Evolutionary conservation across 2,329 filamentous ascomycete species (phyloP).

Genomic region (Conoideocrella luteorostrata): DNA sequence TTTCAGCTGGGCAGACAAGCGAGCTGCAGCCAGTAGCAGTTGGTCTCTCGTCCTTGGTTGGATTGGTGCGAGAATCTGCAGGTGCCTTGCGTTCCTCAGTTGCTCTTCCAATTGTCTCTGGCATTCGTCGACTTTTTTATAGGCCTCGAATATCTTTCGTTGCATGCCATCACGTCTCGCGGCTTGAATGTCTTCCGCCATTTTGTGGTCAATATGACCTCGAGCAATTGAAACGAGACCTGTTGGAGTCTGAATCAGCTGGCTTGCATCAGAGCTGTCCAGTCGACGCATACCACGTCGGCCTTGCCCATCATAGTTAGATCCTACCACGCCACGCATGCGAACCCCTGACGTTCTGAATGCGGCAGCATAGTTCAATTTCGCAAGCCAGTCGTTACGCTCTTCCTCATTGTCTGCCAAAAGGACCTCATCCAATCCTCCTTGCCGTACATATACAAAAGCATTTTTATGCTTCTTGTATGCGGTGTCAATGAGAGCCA

Average conservation of each 20-base stretch:
- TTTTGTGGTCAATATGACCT: slow-evolving; percentile 69
- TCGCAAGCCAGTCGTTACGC: slow-evolving; percentile 93
- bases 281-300: slow-evolving; percentile 66
- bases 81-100: slow-evolving; percentile 81
- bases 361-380: slow-evolving; percentile 92
- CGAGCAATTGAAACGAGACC: slow-evolving; percentile 69
- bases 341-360: slow-evolving; percentile 88
- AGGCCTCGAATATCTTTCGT: slow-evolving; percentile 74
- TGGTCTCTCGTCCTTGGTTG: slow-evolving; percentile 85
- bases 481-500: slow-evolving; percentile 75
- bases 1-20: slow-evolving; percentile 80
- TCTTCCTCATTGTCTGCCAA: slow-evolving; percentile 85
- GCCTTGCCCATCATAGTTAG: slow-evolving; percentile 76
- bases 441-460: slow-evolving; percentile 83
- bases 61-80: slow-evolving; percentile 83
- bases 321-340: slow-evolving; percentile 80
- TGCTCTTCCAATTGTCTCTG: slow-evolving; percentile 78
- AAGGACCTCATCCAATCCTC: slow-evolving; percentile 82
- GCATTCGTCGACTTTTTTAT: slow-evolving; percentile 66
- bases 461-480: slow-evolving; percentile 97
- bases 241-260: slow-evolving; percentile 60
- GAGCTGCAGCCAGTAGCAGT: slow-evolving; percentile 75
- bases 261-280: slow-evolving; percentile 54
- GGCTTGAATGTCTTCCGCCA: slow-evolving; percentile 78
- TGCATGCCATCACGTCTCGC: slow-evolving; percentile 78